These are phyloP conservation scores for Ogataea pignaliae DNA, from an alignment of 805 yeast species.

Conservation along the genomic window DNA sequence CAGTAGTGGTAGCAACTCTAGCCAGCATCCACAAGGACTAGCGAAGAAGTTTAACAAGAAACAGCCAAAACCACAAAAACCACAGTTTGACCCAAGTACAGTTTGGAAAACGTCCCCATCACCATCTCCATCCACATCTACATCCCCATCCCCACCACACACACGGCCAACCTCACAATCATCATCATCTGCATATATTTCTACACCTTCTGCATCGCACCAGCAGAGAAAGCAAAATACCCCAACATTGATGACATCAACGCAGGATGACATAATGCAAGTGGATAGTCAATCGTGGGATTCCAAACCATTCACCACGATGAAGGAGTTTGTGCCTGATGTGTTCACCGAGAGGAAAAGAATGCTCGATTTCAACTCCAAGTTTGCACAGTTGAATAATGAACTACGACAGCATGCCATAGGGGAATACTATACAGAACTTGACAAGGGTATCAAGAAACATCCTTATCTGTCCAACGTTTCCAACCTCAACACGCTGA, in stretches of 20 bases:
- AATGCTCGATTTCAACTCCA: background rate
- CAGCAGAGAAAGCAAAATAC: constrained; percentile 1
- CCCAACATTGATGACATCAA: background rate
- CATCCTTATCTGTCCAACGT: constrained; percentile 6
- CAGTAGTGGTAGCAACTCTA: no score
- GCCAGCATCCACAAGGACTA: background rate
- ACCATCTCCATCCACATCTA: background rate
- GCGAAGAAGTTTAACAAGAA: background rate
- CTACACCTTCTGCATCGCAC: background rate
- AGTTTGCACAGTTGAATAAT: background rate
- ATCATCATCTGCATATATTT: background rate
- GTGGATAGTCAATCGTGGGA: background rate
- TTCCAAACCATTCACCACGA: background rate
- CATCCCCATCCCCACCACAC: background rate
- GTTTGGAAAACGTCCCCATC: background rate
- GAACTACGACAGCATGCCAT: background rate
- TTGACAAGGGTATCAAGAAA: background rate
- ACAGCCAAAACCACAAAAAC: background rate
- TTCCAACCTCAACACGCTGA: constrained; percentile 1
- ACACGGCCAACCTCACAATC: background rate
- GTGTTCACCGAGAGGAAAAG: constrained; percentile 1
- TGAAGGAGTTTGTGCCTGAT: constrained; percentile 4
- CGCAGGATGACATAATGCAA: constrained; percentile 1
- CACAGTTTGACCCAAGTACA: constrained; percentile 1
- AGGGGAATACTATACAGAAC: constrained; percentile 1